phyloP scores from a whole-genome alignment of 2,329 filamentous ascomycete genomes.

The Trematosphaeria pertusa region DNA sequence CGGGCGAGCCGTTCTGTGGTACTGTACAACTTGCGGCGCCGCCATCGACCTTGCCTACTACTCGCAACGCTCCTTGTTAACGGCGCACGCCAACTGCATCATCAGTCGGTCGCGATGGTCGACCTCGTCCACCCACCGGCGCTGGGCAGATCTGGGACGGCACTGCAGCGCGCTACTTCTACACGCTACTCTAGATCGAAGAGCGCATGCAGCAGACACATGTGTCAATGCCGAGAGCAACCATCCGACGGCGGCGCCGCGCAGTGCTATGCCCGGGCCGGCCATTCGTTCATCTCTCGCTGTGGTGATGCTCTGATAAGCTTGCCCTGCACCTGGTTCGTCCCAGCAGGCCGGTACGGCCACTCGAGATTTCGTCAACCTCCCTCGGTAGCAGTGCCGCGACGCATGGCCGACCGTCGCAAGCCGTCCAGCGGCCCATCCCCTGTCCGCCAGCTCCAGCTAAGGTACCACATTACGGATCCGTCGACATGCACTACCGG shows the following conservation, averaged over 20 bases:
- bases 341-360: constrained; percentile 36
- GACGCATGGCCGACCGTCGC: constrained; percentile 25
- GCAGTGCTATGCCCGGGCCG: not conserved
- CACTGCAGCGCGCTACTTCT: not conserved
- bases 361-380: constrained; percentile 34
- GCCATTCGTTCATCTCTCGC: not conserved
- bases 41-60: not conserved
- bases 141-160: constrained; percentile 7
- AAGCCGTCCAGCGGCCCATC: constrained; percentile 10
- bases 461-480: constrained; percentile 31
- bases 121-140: not conserved
- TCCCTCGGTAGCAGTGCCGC: constrained; percentile 38
- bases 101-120: not conserved
- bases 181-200: not conserved
- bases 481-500: constrained; percentile 32
- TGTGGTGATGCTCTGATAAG: constrained; percentile 37
- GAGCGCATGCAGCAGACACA: not conserved
- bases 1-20: constrained; percentile 9
- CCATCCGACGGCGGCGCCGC: too few species aligned
- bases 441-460: constrained; percentile 7
- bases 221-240: not conserved
- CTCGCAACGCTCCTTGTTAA: constrained; percentile 1
- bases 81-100: not conserved
- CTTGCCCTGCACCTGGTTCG: constrained; percentile 27
- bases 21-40: constrained; percentile 11